These are phyloP conservation scores for Colletotrichum sp. DNA, from an alignment of 2,329 filamentous ascomycete species.

Conservation along the genomic window DNA sequence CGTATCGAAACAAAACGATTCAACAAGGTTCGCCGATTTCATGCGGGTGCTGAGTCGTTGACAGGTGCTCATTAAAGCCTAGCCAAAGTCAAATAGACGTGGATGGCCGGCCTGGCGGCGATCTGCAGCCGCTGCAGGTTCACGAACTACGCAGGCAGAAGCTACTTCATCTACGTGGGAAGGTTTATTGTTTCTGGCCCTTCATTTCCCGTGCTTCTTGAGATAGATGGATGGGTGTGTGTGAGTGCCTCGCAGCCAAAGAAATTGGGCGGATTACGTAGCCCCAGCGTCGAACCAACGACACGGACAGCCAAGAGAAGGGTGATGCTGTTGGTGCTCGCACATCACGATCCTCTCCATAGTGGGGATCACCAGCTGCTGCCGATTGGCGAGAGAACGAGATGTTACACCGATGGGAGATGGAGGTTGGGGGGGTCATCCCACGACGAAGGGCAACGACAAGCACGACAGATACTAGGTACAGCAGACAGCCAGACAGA, in stretches of 20 bases:
- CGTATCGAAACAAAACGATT: conserved; percentile 11
- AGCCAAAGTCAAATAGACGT: conserved; percentile 7
- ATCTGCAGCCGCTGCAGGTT: conserved; percentile 10
- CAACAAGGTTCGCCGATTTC: not conserved
- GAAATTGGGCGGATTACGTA: not conserved
- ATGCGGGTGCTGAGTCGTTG: conserved; percentile 12
- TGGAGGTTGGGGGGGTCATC: not conserved
- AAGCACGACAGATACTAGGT: not conserved
- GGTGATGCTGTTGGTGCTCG: not conserved
- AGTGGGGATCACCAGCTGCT: not conserved
- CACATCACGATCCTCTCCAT: not conserved
- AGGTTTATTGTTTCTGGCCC: not conserved
- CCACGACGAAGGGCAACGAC: not conserved
- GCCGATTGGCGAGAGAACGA: conserved; percentile 21
- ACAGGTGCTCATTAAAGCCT: not conserved
- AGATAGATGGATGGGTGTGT: not conserved
- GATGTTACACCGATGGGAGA: conserved; percentile 17
- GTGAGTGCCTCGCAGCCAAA: not conserved
- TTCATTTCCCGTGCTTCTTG: conserved; percentile 5
- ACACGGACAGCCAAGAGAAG: not conserved
- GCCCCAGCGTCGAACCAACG: conserved; percentile 1
- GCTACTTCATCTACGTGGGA: not conserved
- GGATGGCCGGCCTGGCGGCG: conserved; percentile 2
- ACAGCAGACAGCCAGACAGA: not conserved
- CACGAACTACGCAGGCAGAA: not conserved